Conservation (phyloP, 805 yeast species). For the Candida insectorum region DNA sequence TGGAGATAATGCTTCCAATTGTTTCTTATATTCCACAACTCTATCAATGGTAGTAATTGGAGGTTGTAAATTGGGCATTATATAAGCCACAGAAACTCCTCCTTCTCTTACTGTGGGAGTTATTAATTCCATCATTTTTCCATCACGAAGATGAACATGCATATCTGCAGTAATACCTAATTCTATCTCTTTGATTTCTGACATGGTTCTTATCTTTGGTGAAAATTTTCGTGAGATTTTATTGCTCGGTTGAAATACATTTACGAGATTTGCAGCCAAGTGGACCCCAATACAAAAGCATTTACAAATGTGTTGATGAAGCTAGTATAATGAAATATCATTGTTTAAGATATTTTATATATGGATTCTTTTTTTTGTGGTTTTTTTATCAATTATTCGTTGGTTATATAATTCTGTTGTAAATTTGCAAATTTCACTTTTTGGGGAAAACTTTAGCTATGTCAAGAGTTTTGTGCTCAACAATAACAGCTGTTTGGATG, state of each 20-base stretch:
- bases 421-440: slow-evolving; percentile 2
- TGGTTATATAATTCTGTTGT: too few species aligned
- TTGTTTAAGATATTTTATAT: too few species aligned
- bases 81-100: slow-evolving; percentile 85
- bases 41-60: slow-evolving; percentile 78
- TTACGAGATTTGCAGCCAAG: neutral
- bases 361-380: too few species aligned
- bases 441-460: slow-evolving; percentile 1
- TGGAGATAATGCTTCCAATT: slow-evolving; percentile 66
- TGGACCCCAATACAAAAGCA: too few species aligned
- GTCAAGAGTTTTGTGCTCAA: neutral
- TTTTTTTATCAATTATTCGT: too few species aligned
- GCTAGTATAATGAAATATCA: too few species aligned
- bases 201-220: slow-evolving; percentile 3
- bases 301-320: too few species aligned
- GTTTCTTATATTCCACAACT: slow-evolving; percentile 65
- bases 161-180: slow-evolving; percentile 81
- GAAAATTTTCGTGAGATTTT: neutral
- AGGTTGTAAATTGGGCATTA: slow-evolving; percentile 96
- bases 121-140: slow-evolving; percentile 85
- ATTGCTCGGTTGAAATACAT: neutral
- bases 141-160: slow-evolving; percentile 96
- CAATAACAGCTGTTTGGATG: neutral
- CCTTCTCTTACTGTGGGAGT: slow-evolving; percentile 90
- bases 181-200: slow-evolving; percentile 29